A percentile compares a stretch with the other conserved stretches of the same genome.
phyloP scores from a whole-genome alignment of 2,329 filamentous ascomycete genomes.

The Neofusicoccum umdonicola region DNA sequence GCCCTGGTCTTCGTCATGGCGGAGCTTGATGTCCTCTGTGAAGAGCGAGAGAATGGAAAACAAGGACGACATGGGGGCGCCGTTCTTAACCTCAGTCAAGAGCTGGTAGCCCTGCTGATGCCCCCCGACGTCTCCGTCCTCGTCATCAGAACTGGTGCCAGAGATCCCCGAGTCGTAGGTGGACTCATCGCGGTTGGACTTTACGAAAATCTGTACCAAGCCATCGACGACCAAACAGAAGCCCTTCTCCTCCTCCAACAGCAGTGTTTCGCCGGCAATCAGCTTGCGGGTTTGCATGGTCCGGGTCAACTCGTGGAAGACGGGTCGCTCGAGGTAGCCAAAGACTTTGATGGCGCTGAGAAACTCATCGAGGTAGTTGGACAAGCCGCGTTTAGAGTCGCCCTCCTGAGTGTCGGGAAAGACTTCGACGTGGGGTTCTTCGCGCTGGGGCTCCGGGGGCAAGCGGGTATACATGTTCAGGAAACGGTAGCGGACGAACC shows the following conservation, averaged over 20 bases:
- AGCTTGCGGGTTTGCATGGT: constrained; percentile 98
- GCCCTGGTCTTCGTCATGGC: constrained; percentile 57
- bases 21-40: constrained; percentile 86
- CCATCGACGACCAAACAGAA: constrained; percentile 98
- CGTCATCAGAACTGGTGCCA: constrained; percentile 37
- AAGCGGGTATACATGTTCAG: constrained; percentile 95
- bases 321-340: constrained; percentile 90
- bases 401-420: constrained; percentile 92
- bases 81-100: constrained; percentile 95
- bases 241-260: constrained; percentile 95
- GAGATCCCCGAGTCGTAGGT: constrained; percentile 20
- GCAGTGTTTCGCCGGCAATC: constrained; percentile 90
- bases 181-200: constrained; percentile 64
- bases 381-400: constrained; percentile 82
- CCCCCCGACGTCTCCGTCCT: constrained; percentile 45
- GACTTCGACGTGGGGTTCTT: constrained; percentile 91
- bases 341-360: constrained; percentile 98
- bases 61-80: constrained; percentile 95
- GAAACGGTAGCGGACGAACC: constrained; percentile 92
- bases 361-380: constrained; percentile 98
- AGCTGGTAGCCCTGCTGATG: constrained; percentile 87
- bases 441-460: constrained; percentile 89
- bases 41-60: constrained; percentile 97
- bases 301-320: constrained; percentile 94
- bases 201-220: constrained; percentile 95